Evolutionary conservation across 1,284 basidiomycete species (phyloP).

Genomic region (Rugosomyces carneus): DNA sequence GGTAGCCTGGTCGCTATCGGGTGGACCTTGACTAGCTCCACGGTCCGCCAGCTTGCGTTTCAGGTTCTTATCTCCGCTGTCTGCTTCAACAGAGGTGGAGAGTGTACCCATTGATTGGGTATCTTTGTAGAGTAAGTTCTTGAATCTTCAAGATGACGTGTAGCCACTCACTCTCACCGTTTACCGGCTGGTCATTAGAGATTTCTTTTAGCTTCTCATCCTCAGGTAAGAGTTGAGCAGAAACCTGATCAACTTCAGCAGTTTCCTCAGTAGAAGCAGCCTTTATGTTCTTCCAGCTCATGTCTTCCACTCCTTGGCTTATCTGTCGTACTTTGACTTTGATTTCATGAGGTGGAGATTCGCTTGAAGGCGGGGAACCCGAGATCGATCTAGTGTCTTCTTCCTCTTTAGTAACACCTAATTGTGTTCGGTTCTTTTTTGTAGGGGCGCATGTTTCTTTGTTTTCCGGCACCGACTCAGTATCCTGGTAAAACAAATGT

Average conservation of each 20-base stretch:
- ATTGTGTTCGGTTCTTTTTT: conserved; percentile 65
- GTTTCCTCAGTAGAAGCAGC: conserved; percentile 24
- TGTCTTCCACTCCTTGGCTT: conserved; percentile 70
- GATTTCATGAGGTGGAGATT: conserved; percentile 66
- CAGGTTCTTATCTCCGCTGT: conserved; percentile 49
- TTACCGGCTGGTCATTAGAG: conserved; percentile 10
- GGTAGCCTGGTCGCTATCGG: conserved; percentile 22
- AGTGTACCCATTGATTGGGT: conserved; percentile 3
- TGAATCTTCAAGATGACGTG: background rate
- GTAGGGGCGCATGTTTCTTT: conserved; percentile 49
- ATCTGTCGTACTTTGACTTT: conserved; percentile 71
- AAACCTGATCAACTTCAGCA: conserved; percentile 16
- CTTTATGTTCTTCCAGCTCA: conserved; percentile 56
- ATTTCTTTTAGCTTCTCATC: conserved; percentile 8
- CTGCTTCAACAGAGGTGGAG: conserved; percentile 24
- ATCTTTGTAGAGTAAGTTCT: conserved; percentile 4
- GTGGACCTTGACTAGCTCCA: conserved; percentile 52
- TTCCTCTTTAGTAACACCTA: conserved; percentile 57
- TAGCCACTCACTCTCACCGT: conserved; percentile 13
- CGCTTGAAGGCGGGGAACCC: conserved; percentile 37
- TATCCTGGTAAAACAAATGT: conserved; percentile 36
- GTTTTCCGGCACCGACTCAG: conserved; percentile 33
- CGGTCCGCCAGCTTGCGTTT: conserved; percentile 60
- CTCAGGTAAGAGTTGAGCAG: conserved; percentile 7
- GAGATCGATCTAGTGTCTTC: conserved; percentile 39